Evolutionary conservation across 352 stramenopile species (phyloP), one percentile per base, ranked within the genome.

Genomic region (Phytophthora sp.): DNA sequence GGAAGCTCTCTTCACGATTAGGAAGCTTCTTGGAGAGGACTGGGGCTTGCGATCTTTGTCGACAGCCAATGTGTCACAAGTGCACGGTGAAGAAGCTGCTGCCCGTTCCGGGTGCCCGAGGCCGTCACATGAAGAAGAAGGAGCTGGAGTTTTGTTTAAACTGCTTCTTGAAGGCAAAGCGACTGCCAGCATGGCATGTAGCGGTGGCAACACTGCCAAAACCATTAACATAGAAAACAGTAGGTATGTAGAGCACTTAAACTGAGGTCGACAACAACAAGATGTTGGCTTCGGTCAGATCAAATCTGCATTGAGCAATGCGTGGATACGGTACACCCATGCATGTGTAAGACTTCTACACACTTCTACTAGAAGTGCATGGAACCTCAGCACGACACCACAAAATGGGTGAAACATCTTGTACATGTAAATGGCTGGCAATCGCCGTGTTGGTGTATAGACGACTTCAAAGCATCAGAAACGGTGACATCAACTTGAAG

Each of bases 21-120:
- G 52, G 37, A 32, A 27, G 43, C 3, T 62, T 68, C 24, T 34
- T 78, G 28, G 65, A 69, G 17, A 66, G 39, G 15, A 67, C 42
- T 31, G 20, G 27, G 10, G 27, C 18, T n/a, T 76, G 67, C 43
- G 53, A 35, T 23, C 54, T 76, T 2, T 76, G 67, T 46, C 38
- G 54, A 54, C 38, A 50, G n/a, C 11, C 49, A 10, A 21, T 77
- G 4, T 84, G 75, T 58, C 21, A 70, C 45, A 75, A 77, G 49
- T 84, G 75, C 62, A 80, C 58, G 0, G 64, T 81, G 8, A 72
- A 59, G 51, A 80, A 81, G 38, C 43, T 56, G 27, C 27, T 84
- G 24, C 69, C 72, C 0, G 21, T 72, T 23, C 62, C 70, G 11
- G 69, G 72, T 38, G 57, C 74, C 5, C 63, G 49, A 27, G 63